Percentiles rank a stretch among this genome's conserved stretches.
These are phyloP conservation scores for Pleodorina starrii DNA, from an alignment of 139 green algal species.

Conservation along the genomic window DNA sequence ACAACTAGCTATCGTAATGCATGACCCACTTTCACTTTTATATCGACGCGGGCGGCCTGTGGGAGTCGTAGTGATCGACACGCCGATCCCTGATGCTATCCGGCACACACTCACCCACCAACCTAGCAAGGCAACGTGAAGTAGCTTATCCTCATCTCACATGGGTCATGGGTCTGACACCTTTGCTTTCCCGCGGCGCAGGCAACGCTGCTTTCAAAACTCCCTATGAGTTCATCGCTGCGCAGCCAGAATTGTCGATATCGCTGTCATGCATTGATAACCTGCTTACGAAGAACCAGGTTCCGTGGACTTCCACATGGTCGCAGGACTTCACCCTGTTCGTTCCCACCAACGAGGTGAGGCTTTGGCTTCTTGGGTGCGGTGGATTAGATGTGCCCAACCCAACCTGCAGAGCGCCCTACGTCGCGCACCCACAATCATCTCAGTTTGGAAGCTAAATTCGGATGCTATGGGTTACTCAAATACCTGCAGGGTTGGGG, in stretches of 20 bases:
- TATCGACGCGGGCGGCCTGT: neutral
- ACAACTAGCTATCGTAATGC: neutral
- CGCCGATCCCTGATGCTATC: neutral
- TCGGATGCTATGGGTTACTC: neutral
- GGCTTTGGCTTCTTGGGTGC: neutral
- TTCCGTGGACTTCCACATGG: neutral
- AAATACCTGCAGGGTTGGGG: neutral
- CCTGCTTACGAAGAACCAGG: neutral
- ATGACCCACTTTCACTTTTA: neutral
- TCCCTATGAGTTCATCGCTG: neutral
- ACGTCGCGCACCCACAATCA: neutral
- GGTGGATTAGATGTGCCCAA: too few species aligned
- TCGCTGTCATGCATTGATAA: conserved; percentile 8
- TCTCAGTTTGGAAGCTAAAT: neutral
- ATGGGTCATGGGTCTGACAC: neutral
- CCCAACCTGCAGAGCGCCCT: too few species aligned
- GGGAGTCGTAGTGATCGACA: neutral
- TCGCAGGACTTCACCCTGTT: neutral
- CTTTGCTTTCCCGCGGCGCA: neutral
- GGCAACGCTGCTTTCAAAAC: neutral
- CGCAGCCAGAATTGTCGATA: conserved; percentile 17
- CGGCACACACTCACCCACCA: too few species aligned
- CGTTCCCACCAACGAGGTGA: neutral
- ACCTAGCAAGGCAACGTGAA: too few species aligned
- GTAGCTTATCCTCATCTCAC: neutral